Base-by-base conservation (phyloP, 2,329 filamentous ascomycete species). In the Alternaria triticimaculans region DNA sequence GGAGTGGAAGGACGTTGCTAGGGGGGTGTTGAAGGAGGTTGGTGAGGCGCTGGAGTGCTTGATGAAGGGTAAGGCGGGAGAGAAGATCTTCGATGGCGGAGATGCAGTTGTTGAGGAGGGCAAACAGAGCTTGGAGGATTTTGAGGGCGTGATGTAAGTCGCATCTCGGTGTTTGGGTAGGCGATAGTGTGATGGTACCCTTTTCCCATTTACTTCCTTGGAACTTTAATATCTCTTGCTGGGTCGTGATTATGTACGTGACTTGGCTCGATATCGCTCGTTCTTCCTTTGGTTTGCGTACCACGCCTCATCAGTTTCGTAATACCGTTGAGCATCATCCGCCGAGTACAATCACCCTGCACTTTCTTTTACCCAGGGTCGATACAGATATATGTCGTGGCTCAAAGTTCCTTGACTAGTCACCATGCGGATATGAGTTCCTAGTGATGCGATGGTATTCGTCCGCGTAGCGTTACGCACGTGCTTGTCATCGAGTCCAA, bases 1-100 rank as follows among this genome's bases (percentile, higher is more conserved):
- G 73, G 85, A 83, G 51, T 89, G 87, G 86, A 81, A 79, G 11
- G 80, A 75, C 0, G 84, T 87, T 54, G 87, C 87, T 1, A 77
- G 80, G 49, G 82, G 81, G 12, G 71, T 89, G 59, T 72, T 90
- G 54, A 81, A 82, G 20, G 85, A 79, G 59, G 72, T 79, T 44
- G 77, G 75, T 14, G 66, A 74, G 46, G 75, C 70, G 20, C 44
- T 79, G 23, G 70, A 58, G 15, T 58, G 53, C 26, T 65, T 79
- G 54, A 69, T 72, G 62, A 65, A 65, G 46, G 68, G 45, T 3
- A 71, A 63, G 50, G 70, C 53, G 12, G 55, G 54, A 9, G 63
- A 72, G 54, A 72, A 43, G 50, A 72, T 77, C 11, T 75, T 76
- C 54, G 66, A 25, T 18, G 58, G 43, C 6, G 55, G 21, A 0